Percentiles rank a stretch among this genome's conserved stretches.
Evolutionary conservation across 2,329 filamentous ascomycete genomes (phyloP).

Genomic region (Microsporum audouinii): DNA sequence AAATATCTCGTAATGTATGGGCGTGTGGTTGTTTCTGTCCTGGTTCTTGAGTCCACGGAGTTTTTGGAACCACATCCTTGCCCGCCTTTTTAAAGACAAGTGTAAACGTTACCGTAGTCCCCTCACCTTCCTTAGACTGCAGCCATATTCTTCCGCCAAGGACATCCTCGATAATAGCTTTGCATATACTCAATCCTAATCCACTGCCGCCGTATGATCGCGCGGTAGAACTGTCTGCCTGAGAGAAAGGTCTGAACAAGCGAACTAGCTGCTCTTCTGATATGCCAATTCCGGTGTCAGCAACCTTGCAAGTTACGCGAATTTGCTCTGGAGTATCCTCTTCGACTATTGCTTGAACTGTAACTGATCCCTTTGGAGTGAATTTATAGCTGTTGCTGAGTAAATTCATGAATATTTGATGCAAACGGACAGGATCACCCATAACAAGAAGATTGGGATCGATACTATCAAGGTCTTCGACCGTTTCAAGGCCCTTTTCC

Average conservation of each 20-base stretch:
- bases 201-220: slow-evolving; percentile 87
- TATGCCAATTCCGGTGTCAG: slow-evolving; percentile 86
- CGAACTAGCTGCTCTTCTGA: slow-evolving; percentile 64
- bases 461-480: slow-evolving; percentile 52
- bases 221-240: slow-evolving; percentile 82
- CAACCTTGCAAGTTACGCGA: slow-evolving; percentile 71
- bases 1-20: slow-evolving; percentile 52
- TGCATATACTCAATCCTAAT: slow-evolving; percentile 85
- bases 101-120: slow-evolving; percentile 61
- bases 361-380: slow-evolving; percentile 75
- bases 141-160: slow-evolving; percentile 78
- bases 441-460: slow-evolving; percentile 56
- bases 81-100: slow-evolving; percentile 76
- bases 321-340: slow-evolving; percentile 58
- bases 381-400: slow-evolving; percentile 93
- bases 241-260: slow-evolving; percentile 83
- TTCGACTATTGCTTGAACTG: slow-evolving; percentile 64
- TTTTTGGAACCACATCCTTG: slow-evolving; percentile 44
- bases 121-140: slow-evolving; percentile 57
- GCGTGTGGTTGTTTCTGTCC: slow-evolving; percentile 31
- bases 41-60: slow-evolving; percentile 42
- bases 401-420: slow-evolving; percentile 69
- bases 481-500: slow-evolving; percentile 48
- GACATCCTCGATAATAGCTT: slow-evolving; percentile 83
- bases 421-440: slow-evolving; percentile 70